Conservation (phyloP, 768 basidiomycete species). For the Cystofilobasidium ferigula region DNA sequence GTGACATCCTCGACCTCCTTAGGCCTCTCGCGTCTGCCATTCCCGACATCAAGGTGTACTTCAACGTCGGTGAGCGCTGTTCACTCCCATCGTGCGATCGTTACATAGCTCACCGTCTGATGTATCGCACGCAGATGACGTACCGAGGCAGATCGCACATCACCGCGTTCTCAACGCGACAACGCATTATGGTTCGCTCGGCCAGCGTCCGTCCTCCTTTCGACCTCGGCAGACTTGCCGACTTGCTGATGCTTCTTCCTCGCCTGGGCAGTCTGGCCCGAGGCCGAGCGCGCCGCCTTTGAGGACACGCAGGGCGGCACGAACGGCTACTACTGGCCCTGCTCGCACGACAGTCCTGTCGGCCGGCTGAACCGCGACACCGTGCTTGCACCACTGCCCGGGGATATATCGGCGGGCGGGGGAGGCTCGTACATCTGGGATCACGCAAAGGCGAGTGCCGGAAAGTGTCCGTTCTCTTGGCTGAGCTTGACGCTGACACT, state of each 20-base stretch:
- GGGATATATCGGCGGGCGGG: neutral
- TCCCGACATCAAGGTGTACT: constrained; percentile 11
- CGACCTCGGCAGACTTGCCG: neutral
- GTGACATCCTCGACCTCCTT: constrained; percentile 12
- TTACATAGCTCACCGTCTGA: neutral
- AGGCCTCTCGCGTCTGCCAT: constrained; percentile 4
- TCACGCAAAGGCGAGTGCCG: constrained; percentile 3
- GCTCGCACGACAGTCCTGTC: constrained; percentile 5
- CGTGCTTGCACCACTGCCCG: constrained; percentile 11
- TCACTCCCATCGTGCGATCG: neutral
- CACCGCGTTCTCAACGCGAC: constrained; percentile 13
- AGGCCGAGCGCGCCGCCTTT: neutral
- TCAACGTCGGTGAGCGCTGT: constrained; percentile 7
- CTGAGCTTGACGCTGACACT: neutral
- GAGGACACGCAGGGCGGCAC: constrained; percentile 12
- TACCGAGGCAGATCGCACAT: constrained; percentile 14
- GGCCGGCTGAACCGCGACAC: neutral
- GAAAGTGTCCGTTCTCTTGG: neutral
- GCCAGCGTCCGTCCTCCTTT: neutral
- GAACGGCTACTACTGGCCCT: constrained; percentile 10
- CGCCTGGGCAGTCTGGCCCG: constrained; percentile 14
- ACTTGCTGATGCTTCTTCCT: neutral
- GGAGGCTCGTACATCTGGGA: constrained; percentile 11
- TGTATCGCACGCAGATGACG: neutral
- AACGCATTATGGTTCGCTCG: constrained; percentile 1